A percentile compares a stretch with the other conserved stretches of the same genome.
phyloP scores from a whole-genome alignment of 2,329 filamentous ascomycete species.

The Colletotrichum limetticola region DNA sequence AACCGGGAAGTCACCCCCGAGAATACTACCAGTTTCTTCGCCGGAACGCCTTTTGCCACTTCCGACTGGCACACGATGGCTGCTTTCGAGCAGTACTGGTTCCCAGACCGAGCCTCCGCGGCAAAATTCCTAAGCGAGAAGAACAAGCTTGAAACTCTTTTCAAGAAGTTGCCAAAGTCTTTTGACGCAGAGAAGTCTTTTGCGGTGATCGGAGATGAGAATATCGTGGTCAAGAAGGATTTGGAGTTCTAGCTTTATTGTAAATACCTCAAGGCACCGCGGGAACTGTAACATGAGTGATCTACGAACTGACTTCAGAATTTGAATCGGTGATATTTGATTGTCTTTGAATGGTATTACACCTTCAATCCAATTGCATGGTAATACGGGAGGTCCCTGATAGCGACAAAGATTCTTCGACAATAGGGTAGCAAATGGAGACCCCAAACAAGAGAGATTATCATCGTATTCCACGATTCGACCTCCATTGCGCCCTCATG shows the following conservation, averaged over 20 bases:
- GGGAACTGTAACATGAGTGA: not conserved
- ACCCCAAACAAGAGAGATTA: not conserved
- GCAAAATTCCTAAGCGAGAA: not conserved
- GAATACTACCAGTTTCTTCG: not conserved
- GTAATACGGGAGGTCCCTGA: too few species aligned
- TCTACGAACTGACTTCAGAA: not conserved
- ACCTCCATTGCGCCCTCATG: not conserved
- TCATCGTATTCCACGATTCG: not conserved
- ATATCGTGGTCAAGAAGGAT: not conserved
- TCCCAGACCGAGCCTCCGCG: not conserved
- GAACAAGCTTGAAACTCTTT: not conserved
- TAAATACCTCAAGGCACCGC: not conserved
- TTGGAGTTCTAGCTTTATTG: not conserved
- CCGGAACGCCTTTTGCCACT: slow-evolving; percentile 2
- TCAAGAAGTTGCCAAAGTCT: not conserved
- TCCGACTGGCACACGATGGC: not conserved
- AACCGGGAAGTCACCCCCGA: not conserved
- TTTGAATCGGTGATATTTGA: too few species aligned
- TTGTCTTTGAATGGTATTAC: too few species aligned
- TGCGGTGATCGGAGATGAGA: slow-evolving; percentile 4
- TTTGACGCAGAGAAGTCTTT: not conserved
- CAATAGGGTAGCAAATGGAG: not conserved
- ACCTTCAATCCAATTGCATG: too few species aligned
- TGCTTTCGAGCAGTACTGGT: slow-evolving; percentile 16
- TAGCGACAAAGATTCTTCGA: not conserved